Evolutionary conservation across 805 yeast genomes (phyloP).

Genomic region (Myxozyma geophila): DNA sequence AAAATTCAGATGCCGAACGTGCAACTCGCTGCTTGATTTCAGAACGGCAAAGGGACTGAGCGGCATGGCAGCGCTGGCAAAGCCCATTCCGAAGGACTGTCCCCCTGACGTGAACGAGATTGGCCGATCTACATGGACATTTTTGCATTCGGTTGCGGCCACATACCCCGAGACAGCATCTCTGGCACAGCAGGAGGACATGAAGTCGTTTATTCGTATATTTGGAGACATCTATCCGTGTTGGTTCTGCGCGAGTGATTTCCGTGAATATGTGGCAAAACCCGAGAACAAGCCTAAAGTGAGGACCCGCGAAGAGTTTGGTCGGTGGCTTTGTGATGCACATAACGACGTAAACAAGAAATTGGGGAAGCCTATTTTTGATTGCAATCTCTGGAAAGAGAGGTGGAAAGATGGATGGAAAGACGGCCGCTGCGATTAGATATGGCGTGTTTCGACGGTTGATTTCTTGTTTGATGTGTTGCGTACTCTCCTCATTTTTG

Average conservation of each 20-base stretch:
- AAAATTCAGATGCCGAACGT: constrained; percentile 73
- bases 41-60: constrained; percentile 56
- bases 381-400: constrained; percentile 86
- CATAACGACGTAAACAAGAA: constrained; percentile 91
- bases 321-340: constrained; percentile 91
- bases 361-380: constrained; percentile 82
- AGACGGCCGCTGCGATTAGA: constrained; percentile 56
- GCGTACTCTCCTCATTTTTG: neutral
- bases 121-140: constrained; percentile 91
- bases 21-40: constrained; percentile 82
- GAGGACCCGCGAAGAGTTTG: constrained; percentile 69
- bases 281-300: constrained; percentile 53
- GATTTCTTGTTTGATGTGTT: neutral
- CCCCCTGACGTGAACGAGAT: constrained; percentile 86
- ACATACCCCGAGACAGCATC: constrained; percentile 77
- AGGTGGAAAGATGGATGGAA: constrained; percentile 98
- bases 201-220: constrained; percentile 67
- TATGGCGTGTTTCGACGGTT: neutral
- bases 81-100: constrained; percentile 51
- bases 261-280: constrained; percentile 60
- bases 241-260: constrained; percentile 89
- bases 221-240: constrained; percentile 90
- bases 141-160: constrained; percentile 88
- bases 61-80: constrained; percentile 40
- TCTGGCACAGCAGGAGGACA: constrained; percentile 64